Conservation (phyloP, 257 asterid species). For the Apocynum venetum region DNA sequence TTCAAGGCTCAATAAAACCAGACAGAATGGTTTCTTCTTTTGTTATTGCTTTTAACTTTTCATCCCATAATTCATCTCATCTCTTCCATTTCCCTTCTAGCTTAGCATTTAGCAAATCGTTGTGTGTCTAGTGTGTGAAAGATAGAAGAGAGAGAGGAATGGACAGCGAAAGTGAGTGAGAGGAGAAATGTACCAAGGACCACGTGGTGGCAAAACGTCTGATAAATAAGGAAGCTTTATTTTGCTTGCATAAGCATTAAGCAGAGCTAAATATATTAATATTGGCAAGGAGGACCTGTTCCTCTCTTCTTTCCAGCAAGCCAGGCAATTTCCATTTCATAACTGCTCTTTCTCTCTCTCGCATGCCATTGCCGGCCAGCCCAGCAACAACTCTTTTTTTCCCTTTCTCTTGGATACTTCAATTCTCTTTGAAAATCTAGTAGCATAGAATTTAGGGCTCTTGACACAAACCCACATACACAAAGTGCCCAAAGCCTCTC, state of each 20-base stretch:
- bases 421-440: constrained; percentile 27
- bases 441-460: constrained; percentile 29
- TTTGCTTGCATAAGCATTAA: constrained; percentile 7
- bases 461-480: constrained; percentile 27
- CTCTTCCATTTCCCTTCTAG: background rate
- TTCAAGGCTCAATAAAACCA: constrained; percentile 6
- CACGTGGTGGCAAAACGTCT: constrained; percentile 41
- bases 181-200: constrained; percentile 1
- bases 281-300: constrained; percentile 6
- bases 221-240: constrained; percentile 3
- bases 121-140: constrained; percentile 15
- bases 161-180: background rate
- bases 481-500: constrained; percentile 30
- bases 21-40: constrained; percentile 39
- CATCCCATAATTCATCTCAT: background rate
- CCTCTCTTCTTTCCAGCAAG: constrained; percentile 52
- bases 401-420: constrained; percentile 23
- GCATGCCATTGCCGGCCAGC: constrained; percentile 29
- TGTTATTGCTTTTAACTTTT: constrained; percentile 19
- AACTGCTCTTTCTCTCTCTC: constrained; percentile 13
- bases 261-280: constrained; percentile 8
- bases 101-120: background rate
- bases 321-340: constrained; percentile 43
- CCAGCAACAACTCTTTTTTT: background rate
- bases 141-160: background rate